Base-by-base conservation (phyloP, 139 green algal genomes). In the Gonium pectorale region DNA sequence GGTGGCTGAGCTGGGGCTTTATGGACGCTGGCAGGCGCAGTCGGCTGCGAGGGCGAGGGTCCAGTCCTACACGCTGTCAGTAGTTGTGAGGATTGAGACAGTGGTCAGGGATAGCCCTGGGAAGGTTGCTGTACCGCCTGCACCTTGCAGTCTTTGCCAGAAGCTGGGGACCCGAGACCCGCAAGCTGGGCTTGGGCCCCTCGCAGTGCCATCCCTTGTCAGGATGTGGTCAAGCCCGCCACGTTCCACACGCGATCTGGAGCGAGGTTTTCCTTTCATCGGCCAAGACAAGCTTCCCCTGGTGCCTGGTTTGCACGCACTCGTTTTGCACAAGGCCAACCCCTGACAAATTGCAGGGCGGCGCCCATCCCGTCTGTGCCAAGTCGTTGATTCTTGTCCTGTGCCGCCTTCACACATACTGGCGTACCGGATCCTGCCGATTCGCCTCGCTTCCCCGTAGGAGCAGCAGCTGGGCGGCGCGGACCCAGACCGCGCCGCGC, bases 381-480 rank as follows among this genome's bases (percentile, higher is more conserved):
- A 21, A 13, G 31, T 24, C 41, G 22, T 11, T 74, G 29, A 49
- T 29, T 17, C 64, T 13, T 46, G 3, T 46, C 35, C 9, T 29
- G 7, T 21, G n/a, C 8, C 15, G 8, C 35, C 11, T 46, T 5
- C 35, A 8, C 64, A 22, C 40, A 3, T 4, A 3, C 40, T 38
- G n/a, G 5, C 22, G 4, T 22, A 19, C 40, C 22, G 22, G 6
- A 22, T 8, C 22, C 56, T 37, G 4, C 9, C 37, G 33, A 3
- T n/a, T 75, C 21, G 41, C 27, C 44, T 35, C 9, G 29, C 43
- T 3, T 19, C 43, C 49, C 21, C 15, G 29, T 38, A 81, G 74
- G 74, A 81, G 37, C 49, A 81, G 52, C 74, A 70, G 38, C 40
- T 81, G 40, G 29, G 74, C 40, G 31, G 15, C 3, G n/a, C 15